Percentiles rank a stretch among this genome's conserved stretches.
Evolutionary conservation across 176 grass and related monocot genomes (phyloP).

Genomic region (Avena eriantha): DNA sequence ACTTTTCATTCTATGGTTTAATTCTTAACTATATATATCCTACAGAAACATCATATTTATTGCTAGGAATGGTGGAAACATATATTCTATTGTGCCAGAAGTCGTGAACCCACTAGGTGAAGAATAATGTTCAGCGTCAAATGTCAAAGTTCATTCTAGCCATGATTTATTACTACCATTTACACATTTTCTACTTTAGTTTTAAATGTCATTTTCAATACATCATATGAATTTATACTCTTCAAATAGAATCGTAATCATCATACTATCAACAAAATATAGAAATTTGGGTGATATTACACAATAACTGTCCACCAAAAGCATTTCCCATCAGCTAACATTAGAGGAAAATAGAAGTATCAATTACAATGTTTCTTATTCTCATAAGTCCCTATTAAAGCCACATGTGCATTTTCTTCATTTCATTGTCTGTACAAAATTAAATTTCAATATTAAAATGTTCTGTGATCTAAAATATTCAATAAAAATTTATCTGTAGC

Average conservation of each 20-base stretch:
- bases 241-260: conserved; percentile 26
- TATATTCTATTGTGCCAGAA: not conserved
- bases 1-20: too few relatives aligned
- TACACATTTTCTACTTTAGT: not conserved
- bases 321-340: not conserved
- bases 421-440: too few relatives aligned
- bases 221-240: not conserved
- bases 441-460: too few relatives aligned
- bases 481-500: too few relatives aligned
- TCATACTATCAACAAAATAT: not conserved
- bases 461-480: too few relatives aligned
- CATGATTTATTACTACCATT: not conserved
- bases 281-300: not conserved
- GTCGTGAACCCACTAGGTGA: not conserved
- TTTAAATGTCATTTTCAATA: conserved; percentile 1
- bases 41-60: conserved; percentile 16
- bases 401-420: too few relatives aligned
- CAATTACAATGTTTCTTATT: too few relatives aligned
- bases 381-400: too few relatives aligned
- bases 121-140: not conserved
- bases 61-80: not conserved
- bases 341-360: too few relatives aligned
- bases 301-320: not conserved
- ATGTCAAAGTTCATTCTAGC: not conserved
- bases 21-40: too few relatives aligned